These are phyloP conservation scores for Neoarthrinium moseri DNA, from an alignment of 2,329 filamentous ascomycete genomes.

Conservation along the genomic window DNA sequence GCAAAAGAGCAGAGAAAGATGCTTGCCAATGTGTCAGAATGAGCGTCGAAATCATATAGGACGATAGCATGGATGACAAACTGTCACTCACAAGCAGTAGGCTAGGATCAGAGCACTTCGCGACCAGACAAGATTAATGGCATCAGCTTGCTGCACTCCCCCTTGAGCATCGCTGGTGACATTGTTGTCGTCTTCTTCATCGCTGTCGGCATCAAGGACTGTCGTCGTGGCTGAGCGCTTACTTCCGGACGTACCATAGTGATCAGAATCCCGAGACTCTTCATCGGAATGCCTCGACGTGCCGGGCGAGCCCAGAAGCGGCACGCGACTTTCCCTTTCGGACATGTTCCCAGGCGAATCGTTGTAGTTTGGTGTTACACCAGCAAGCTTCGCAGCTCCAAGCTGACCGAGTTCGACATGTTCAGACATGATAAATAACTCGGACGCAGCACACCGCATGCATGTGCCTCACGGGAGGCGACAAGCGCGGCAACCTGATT, in stretches of 20 bases:
- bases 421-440: slow-evolving; percentile 3
- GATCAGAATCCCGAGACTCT: slow-evolving; percentile 1
- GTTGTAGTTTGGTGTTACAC: not conserved
- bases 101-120: slow-evolving; percentile 34
- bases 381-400: not conserved
- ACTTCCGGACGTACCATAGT: slow-evolving; percentile 24
- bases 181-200: slow-evolving; percentile 9
- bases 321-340: slow-evolving; percentile 5
- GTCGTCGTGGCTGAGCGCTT: slow-evolving; percentile 17
- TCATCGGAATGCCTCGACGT: not conserved
- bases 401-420: slow-evolving; percentile 1
- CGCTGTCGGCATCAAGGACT: slow-evolving; percentile 8
- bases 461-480: not conserved
- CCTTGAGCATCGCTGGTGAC: slow-evolving; percentile 18
- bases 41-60: not conserved
- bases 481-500: slow-evolving; percentile 6
- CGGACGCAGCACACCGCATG: not conserved
- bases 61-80: not conserved
- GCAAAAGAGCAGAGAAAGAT: slow-evolving; percentile 47
- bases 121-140: slow-evolving; percentile 38
- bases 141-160: slow-evolving; percentile 37
- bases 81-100: slow-evolving; percentile 31
- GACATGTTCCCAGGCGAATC: not conserved
- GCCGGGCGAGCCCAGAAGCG: not conserved
- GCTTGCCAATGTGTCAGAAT: slow-evolving; percentile 14